Evolutionary conservation across 768 basidiomycete genomes (phyloP).

Genomic region (Termitomyces heimii): DNA sequence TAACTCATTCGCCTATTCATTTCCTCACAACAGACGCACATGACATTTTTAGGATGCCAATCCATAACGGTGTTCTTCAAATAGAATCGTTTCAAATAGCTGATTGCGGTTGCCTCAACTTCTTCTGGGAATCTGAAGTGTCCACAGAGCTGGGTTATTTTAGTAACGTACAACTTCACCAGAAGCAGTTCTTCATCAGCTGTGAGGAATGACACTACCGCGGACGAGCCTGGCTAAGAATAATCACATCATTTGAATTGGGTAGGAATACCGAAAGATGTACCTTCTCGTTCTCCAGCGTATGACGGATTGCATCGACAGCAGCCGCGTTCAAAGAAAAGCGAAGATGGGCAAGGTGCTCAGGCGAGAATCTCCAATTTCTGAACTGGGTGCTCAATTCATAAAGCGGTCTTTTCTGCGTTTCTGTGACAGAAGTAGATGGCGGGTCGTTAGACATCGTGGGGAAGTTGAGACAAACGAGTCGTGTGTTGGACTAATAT

Average conservation of each 20-base stretch:
- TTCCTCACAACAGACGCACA: conserved; percentile 46
- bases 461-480: not conserved
- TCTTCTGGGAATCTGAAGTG: conserved; percentile 87
- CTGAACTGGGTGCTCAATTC: conserved; percentile 76
- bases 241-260: conserved; percentile 14
- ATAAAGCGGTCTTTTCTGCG: conserved; percentile 46
- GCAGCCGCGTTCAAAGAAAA: conserved; percentile 67
- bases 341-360: conserved; percentile 56
- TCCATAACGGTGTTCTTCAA: conserved; percentile 98
- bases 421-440: not conserved
- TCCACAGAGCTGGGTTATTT: conserved; percentile 79
- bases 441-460: conserved; percentile 3
- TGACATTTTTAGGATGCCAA: conserved; percentile 98
- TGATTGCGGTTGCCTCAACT: conserved; percentile 88
- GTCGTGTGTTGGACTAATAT: not conserved
- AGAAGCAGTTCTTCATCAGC: conserved; percentile 84
- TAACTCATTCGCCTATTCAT: not conserved
- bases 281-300: conserved; percentile 81
- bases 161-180: conserved; percentile 83
- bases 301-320: conserved; percentile 67
- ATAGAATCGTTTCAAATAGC: conserved; percentile 95
- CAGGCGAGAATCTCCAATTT: conserved; percentile 85
- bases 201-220: conserved; percentile 64
- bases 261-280: conserved; percentile 11
- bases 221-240: conserved; percentile 65